Evolutionary conservation across 805 yeast genomes (phyloP).

Genomic region (Tetrapisispora arboricola): DNA sequence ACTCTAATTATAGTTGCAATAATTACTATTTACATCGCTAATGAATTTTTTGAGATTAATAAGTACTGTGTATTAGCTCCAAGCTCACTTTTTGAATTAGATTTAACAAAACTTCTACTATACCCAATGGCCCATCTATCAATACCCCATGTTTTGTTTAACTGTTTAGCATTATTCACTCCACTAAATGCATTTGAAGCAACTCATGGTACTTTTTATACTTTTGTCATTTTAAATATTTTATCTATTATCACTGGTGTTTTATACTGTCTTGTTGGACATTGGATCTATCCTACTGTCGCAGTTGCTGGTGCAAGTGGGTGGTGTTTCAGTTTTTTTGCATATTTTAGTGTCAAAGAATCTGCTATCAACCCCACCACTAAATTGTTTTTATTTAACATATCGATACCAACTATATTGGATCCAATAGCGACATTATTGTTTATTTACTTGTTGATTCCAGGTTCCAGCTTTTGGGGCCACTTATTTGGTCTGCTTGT

Average conservation of each 20-base stretch:
- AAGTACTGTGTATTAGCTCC: conserved; percentile 10
- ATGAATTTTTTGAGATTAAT: conserved; percentile 4
- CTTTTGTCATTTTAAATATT: conserved; percentile 69
- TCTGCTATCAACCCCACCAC: conserved; percentile 33
- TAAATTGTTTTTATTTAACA: conserved; percentile 30
- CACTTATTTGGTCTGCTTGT: conserved; percentile 57
- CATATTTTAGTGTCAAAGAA: conserved; percentile 47
- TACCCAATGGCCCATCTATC: conserved; percentile 65
- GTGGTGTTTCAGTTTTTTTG: conserved; percentile 58
- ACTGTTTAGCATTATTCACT: conserved; percentile 45
- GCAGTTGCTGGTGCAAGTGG: conserved; percentile 63
- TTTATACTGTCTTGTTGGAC: conserved; percentile 41
- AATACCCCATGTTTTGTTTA: conserved; percentile 50
- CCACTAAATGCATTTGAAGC: conserved; percentile 59
- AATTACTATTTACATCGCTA: neutral
- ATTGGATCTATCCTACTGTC: conserved; percentile 39
- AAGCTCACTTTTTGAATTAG: conserved; percentile 6
- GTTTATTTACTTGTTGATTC: conserved; percentile 42
- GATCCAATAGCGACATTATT: conserved; percentile 48
- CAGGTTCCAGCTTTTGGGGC: conserved; percentile 63
- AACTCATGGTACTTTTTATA: conserved; percentile 71
- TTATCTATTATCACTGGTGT: conserved; percentile 62
- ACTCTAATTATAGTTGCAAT: neutral
- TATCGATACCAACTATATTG: conserved; percentile 46
- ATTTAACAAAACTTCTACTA: conserved; percentile 34